A percentile compares a stretch with the other conserved stretches of the same genome.
phyloP scores from a whole-genome alignment of 2,329 filamentous ascomycete species.

The Alternaria gansuensis region DNA sequence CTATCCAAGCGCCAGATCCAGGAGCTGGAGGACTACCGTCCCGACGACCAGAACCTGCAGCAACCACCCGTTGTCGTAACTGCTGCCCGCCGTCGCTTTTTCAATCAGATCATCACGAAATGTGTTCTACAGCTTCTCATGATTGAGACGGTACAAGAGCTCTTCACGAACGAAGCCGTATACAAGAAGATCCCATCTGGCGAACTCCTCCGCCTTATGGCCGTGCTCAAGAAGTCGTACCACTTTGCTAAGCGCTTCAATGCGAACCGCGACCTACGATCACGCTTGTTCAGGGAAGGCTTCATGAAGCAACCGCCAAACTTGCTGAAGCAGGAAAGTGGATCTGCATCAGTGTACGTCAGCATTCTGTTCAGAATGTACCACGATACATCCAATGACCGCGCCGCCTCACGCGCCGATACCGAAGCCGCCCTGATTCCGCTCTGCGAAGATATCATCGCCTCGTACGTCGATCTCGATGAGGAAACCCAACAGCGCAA shows the following conservation, averaged over 20 bases:
- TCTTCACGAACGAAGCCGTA: constrained; percentile 96
- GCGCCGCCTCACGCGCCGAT: constrained; percentile 78
- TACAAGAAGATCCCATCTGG: constrained; percentile 91
- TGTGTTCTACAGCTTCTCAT: constrained; percentile 97
- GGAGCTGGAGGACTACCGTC: constrained; percentile 85
- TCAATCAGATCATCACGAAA: constrained; percentile 99
- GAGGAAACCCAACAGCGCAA: constrained; percentile 97
- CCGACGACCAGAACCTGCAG: constrained; percentile 70
- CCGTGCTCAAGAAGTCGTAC: constrained; percentile 92
- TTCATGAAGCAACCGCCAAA: constrained; percentile 99
- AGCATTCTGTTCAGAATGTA: constrained; percentile 98
- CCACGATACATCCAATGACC: constrained; percentile 83
- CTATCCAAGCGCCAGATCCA: constrained; percentile 51
- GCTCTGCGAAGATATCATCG: constrained; percentile 92
- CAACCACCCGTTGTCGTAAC: constrained; percentile 93
- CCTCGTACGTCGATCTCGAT: constrained; percentile 83
- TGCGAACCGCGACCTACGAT: constrained; percentile 92
- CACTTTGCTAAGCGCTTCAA: constrained; percentile 98
- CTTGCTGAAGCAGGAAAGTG: constrained; percentile 93
- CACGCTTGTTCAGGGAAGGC: constrained; percentile 93
- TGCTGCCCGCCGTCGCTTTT: constrained; percentile 89
- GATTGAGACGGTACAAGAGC: constrained; percentile 98
- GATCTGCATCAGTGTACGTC: constrained; percentile 92
- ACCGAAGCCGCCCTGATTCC: constrained; percentile 93
- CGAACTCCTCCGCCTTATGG: constrained; percentile 92